Base-by-base conservation (phyloP, 1,284 basidiomycete genomes). In the Puccinia horiana region DNA sequence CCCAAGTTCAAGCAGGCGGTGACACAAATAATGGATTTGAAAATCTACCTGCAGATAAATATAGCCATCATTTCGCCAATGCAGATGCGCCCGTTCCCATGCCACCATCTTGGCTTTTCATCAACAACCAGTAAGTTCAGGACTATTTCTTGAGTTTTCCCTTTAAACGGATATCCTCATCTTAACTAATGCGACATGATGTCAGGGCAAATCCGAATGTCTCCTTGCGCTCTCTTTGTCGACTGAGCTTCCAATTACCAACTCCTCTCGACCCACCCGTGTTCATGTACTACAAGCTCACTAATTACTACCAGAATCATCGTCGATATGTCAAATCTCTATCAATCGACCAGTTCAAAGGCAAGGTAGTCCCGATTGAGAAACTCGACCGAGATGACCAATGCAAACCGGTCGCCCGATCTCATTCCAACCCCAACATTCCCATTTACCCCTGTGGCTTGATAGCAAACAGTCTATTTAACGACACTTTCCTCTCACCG, bases 381-480 rank as follows among this genome's bases (percentile, higher is more conserved):
- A 87, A 89, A 73, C 88, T 97, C 73, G 88, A 92, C 83, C 77
- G 77, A 69, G 88, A 89, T 70, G 91, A 93, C 29, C 92, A 96
- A 85, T 99, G 96, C 90, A 95, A 95, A 87, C 97, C 97, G 0
- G 89, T 98, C 63, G 94, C 90, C 85, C 89, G 16, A 87, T 88
- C 2, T 63, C 79, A 65, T 88, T 88, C 32, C 87, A 88, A 79
- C 42, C 49, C 83, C 87, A 86, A 83, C 91, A 72, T 90, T 86
- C 88, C 90, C 8, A 91, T 94, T 86, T 99, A 96, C 86, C 97
- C 97, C 0, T 99, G 97, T 85, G 97, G 97, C 49, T 89, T 99
- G 83, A 97, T 99, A 84, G 97, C 97, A 72, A 99, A 99, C 88
- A 96, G 94, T n/a, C 82, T 95, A 11, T 99, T 98, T 89, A 99